These are phyloP conservation scores for Claviceps sp. DNA, from an alignment of 2,329 filamentous ascomycete species.

Conservation along the genomic window DNA sequence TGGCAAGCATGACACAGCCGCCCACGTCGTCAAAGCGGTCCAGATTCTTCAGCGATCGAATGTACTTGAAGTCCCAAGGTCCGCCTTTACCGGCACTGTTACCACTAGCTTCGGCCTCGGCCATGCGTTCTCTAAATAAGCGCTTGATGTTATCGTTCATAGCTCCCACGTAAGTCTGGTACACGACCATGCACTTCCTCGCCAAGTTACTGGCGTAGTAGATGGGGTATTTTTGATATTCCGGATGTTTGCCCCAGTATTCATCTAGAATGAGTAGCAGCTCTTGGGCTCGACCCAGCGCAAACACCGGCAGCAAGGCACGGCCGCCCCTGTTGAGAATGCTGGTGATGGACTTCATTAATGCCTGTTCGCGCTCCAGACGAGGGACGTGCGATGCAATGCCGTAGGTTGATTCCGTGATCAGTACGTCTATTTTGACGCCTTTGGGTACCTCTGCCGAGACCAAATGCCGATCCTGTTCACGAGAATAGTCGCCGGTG, in stretches of 20 bases:
- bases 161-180: conserved; percentile 92
- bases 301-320: conserved; percentile 90
- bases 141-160: conserved; percentile 99
- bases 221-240: conserved; percentile 83
- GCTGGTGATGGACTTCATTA: conserved; percentile 91
- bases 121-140: conserved; percentile 85
- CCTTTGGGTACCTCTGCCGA: conserved; percentile 81
- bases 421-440: conserved; percentile 88
- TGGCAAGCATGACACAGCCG: conserved; percentile 92
- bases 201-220: conserved; percentile 96
- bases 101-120: conserved; percentile 71
- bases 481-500: conserved; percentile 92
- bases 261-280: conserved; percentile 89
- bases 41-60: conserved; percentile 80
- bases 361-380: conserved; percentile 75
- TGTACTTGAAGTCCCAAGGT: conserved; percentile 94
- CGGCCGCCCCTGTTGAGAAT: conserved; percentile 85
- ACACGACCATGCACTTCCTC: conserved; percentile 94
- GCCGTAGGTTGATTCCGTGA: conserved; percentile 94
- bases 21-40: conserved; percentile 95
- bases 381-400: conserved; percentile 89
- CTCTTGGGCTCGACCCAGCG: conserved; percentile 86
- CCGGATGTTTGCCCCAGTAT: conserved; percentile 83
- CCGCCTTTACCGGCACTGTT: conserved; percentile 64
- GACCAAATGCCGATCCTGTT: conserved; percentile 90